phyloP scores from a whole-genome alignment of 306 rosid species.

The cucumber (Cucumis sativus) region Cucumber_9930_V3 NC_026658.2:4698501-4699000 shows the following conservation, averaged over 20 bases:
- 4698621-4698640: not conserved
- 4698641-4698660: not conserved
- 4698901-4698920: not conserved
- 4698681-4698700: not conserved
- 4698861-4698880: not conserved
- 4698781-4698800: not conserved
- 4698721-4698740: slow-evolving; percentile 9
- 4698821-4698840: slow-evolving; percentile 5
- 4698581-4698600: no score
- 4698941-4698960: not conserved
- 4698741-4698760: not conserved
- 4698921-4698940: not conserved
- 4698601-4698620: no score
- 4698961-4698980: not conserved
- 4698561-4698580: no score
- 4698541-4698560: no score
- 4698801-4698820: slow-evolving; percentile 8
- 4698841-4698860: slow-evolving; percentile 1
- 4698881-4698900: slow-evolving; percentile 2
- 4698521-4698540: no score
- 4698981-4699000: not conserved
- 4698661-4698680: not conserved
- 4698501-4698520: no score
- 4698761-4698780: not conserved
- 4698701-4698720: not conserved